Conservation (phyloP, 768 basidiomycete genomes). For the Sarcomyxa edulis region DNA sequence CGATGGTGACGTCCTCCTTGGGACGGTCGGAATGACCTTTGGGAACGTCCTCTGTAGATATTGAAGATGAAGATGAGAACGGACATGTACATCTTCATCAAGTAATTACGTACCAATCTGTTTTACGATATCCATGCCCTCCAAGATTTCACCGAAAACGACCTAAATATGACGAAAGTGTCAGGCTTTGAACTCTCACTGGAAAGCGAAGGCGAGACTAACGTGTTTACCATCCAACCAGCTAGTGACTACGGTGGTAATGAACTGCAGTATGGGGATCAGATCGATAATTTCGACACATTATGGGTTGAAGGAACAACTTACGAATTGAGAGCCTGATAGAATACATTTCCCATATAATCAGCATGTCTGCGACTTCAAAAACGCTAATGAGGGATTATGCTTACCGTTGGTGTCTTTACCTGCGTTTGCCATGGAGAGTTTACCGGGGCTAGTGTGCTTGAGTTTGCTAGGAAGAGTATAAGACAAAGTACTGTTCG, state of each 20-base stretch:
- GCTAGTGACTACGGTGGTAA: constrained; percentile 79
- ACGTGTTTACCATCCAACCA: constrained; percentile 94
- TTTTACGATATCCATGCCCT: constrained; percentile 85
- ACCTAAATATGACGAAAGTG: constrained; percentile 40
- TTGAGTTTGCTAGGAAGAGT: constrained; percentile 75
- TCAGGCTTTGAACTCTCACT: background rate
- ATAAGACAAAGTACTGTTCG: too few relatives aligned
- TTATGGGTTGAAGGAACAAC: constrained; percentile 17
- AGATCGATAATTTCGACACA: constrained; percentile 6
- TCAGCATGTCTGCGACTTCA: constrained; percentile 6
- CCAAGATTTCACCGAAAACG: constrained; percentile 88
- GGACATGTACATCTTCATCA: background rate
- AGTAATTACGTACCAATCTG: constrained; percentile 53
- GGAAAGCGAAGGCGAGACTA: constrained; percentile 14
- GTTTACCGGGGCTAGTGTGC: constrained; percentile 81
- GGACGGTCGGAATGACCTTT: constrained; percentile 76
- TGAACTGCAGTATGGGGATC: constrained; percentile 65
- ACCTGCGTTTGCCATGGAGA: constrained; percentile 94
- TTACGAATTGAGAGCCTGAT: constrained; percentile 81
- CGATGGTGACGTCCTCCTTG: constrained; percentile 70
- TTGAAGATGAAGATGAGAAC: constrained; percentile 6
- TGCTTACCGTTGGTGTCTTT: constrained; percentile 84
- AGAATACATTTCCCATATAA: constrained; percentile 4
- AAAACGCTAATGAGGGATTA: constrained; percentile 1
- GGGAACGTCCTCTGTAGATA: constrained; percentile 61